Percentiles rank a stretch among this genome's conserved stretches.
These are phyloP conservation scores for Echinochloa phyllopogon DNA, from an alignment of 176 grass and related monocot genomes.

Conservation along the genomic window DNA sequence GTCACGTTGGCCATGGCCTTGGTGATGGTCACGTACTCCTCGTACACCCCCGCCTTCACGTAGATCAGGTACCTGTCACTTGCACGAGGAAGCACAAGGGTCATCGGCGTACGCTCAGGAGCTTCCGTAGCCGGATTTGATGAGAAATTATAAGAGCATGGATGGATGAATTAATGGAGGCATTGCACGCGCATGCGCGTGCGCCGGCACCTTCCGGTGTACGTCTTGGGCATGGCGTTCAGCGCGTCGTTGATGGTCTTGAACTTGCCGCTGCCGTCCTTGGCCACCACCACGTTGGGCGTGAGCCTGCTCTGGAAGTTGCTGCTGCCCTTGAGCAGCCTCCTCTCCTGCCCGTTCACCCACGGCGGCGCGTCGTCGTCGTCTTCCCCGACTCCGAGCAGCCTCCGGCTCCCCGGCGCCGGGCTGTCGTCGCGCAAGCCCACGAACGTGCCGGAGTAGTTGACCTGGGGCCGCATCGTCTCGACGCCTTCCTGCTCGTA, in stretches of 20 bases:
- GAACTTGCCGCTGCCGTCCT: slow-evolving; percentile 84
- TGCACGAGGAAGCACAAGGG: not conserved
- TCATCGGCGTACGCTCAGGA: not conserved
- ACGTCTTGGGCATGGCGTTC: slow-evolving; percentile 51
- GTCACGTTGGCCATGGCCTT: slow-evolving; percentile 56
- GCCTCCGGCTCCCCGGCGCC: not conserved
- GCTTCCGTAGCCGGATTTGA: not conserved
- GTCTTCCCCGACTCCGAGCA: not conserved
- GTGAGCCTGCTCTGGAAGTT: slow-evolving; percentile 44
- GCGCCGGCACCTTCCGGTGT: slow-evolving; percentile 53
- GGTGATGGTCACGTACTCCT: slow-evolving; percentile 61
- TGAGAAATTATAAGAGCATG: not conserved
- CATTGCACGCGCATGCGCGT: not conserved
- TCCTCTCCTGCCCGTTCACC: slow-evolving; percentile 42
- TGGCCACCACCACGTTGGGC: slow-evolving; percentile 65
- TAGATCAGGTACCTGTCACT: slow-evolving; percentile 61
- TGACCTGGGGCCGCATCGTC: not conserved
- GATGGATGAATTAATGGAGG: not conserved
- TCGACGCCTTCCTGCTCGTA: not conserved
- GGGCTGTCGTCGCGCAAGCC: not conserved
- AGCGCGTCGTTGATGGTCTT: slow-evolving; percentile 86
- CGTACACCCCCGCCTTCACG: slow-evolving; percentile 68
- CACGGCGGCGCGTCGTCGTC: slow-evolving; percentile 33
- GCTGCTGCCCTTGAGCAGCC: slow-evolving; percentile 49
- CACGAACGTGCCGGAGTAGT: not conserved